Evolutionary conservation across 805 yeast species (phyloP).

Genomic region (Pichia rugopelliculosa): DNA sequence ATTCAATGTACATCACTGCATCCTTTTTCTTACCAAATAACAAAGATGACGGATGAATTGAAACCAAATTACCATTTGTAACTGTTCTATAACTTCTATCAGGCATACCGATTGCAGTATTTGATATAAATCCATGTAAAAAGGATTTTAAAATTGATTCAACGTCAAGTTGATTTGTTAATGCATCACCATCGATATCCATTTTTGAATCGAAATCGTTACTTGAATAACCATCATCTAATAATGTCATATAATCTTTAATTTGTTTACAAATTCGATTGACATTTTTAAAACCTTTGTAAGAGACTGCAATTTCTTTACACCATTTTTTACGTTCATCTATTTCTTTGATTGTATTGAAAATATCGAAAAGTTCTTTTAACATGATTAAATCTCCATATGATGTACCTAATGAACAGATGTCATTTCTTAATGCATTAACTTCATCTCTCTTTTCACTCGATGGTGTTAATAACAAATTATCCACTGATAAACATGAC

Average conservation of each 20-base stretch:
- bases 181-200: not conserved
- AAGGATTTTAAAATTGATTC: slow-evolving; percentile 67
- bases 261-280: slow-evolving; percentile 69
- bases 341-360: slow-evolving; percentile 34
- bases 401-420: slow-evolving; percentile 61
- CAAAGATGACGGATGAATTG: slow-evolving; percentile 86
- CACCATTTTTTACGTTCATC: slow-evolving; percentile 78
- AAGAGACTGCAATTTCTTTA: slow-evolving; percentile 63
- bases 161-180: slow-evolving; percentile 35
- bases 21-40: slow-evolving; percentile 76
- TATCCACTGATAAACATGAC: slow-evolving; percentile 89
- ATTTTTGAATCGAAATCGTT: slow-evolving; percentile 22
- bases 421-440: slow-evolving; percentile 61
- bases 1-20: slow-evolving; percentile 91
- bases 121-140: slow-evolving; percentile 73
- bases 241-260: slow-evolving; percentile 51
- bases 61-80: slow-evolving; percentile 72
- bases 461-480: slow-evolving; percentile 70
- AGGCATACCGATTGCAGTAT: slow-evolving; percentile 91
- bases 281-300: slow-evolving; percentile 76
- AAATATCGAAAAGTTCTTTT: slow-evolving; percentile 67
- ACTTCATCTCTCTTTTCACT: slow-evolving; percentile 79
- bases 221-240: slow-evolving; percentile 27
- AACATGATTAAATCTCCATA: slow-evolving; percentile 80
- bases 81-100: slow-evolving; percentile 89